Evolutionary conservation across 495 filamentous ascomycete genomes (phyloP), one percentile per base, ranked within the genome.

Genomic region (Trichoderma erinaceum): DNA sequence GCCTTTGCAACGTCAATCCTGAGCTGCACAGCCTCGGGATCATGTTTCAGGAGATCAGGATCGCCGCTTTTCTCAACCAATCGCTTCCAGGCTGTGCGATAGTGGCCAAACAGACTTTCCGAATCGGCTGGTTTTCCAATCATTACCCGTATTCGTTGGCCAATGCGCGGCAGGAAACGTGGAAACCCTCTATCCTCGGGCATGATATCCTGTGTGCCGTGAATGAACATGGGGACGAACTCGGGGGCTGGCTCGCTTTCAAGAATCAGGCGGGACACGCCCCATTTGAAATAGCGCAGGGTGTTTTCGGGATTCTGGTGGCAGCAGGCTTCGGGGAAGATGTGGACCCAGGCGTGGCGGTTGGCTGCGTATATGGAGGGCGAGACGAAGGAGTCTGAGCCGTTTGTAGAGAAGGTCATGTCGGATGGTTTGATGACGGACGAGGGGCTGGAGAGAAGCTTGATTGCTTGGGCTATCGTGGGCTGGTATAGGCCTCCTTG

Each of bases 211-310:
- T 97, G 89, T 27, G 90, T 87, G 29, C 95, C 95, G 69, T 96
- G 90, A 66, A 97, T 87, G 83, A 93, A 99, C 76, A 99, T 92
- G 10, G 95, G 93, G n/a, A 99, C 81, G 0, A 99, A 80, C 66
- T 92, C 89, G 0, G 95, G 95, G 56, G 87, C 85, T 38, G 90
- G 89, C 32, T 92, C 90, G 63, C 89, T 80, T 75, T 99, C 95
- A 12, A 99, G 83, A 65, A 99, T 94, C 46, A 97, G 79, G 1
- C 95, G 86, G 5, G 93, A 89, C 8, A 97, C 80, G 7, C 95
- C 95, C 95, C 95, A 99, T 77, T 95, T 96, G 85, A 97, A 97
- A 80, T 99, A 99, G 13, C 94, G 90, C 85, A 97, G 89, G 44
- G 87, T 86, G 70, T 88, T 87, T 41, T 82, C 76, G 3, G 90